Evolutionary conservation across 257 asterid genomes (phyloP).

Genomic region (Thymus mandschuricus): DNA sequence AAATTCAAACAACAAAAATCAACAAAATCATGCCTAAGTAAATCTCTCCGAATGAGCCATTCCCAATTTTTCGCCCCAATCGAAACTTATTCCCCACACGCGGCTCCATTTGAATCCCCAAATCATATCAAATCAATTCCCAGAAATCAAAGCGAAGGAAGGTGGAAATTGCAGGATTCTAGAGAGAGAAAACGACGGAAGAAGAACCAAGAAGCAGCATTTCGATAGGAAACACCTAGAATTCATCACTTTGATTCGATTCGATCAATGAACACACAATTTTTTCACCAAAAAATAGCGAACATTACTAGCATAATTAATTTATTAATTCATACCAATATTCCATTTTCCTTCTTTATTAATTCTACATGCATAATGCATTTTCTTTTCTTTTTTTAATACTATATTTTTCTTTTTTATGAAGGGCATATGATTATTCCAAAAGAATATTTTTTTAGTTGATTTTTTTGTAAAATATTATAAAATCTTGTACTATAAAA

Average conservation of each 20-base stretch:
- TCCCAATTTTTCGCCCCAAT: conserved; percentile 69
- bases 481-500: no score
- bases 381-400: not conserved
- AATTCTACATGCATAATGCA: not conserved
- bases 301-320: not conserved
- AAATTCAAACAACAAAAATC: conserved; percentile 24
- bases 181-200: conserved; percentile 19
- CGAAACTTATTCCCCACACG: conserved; percentile 69
- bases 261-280: conserved; percentile 34
- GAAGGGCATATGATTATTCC: no score
- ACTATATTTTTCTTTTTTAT: not conserved
- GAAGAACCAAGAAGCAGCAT: conserved; percentile 33
- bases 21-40: conserved; percentile 43
- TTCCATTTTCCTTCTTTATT: not conserved
- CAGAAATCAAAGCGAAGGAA: conserved; percentile 25
- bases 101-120: conserved; percentile 56
- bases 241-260: conserved; percentile 40
- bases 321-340: not conserved
- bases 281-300: conserved; percentile 16
- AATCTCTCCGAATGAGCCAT: conserved; percentile 78
- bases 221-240: conserved; percentile 26
- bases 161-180: conserved; percentile 31
- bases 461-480: no score
- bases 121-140: conserved; percentile 24
- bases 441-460: no score